Evolutionary conservation across 1,284 basidiomycete species (phyloP), one percentile per base, ranked within the genome.

Genomic region (Papiliotrema nemorosa): DNA sequence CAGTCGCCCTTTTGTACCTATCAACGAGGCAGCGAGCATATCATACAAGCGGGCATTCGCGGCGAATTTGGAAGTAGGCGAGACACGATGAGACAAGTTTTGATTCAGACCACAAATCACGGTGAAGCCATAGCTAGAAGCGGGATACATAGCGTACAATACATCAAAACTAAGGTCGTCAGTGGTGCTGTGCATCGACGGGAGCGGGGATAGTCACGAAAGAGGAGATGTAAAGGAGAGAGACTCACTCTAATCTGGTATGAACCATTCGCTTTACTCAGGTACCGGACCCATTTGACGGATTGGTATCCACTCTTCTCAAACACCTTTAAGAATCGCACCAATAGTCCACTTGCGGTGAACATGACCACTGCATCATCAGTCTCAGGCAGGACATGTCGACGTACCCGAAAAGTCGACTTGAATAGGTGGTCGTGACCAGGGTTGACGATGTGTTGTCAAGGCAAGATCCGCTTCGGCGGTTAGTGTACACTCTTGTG

Each of bases 311-410:
- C 89, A 70, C 81, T 84, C 80, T 92, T 96, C 78, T 98, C 96
- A 64, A 96, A 97, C 22, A 99, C 93, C 74, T 97, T 98, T 67
- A 99, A 76, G 80, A 97, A 99, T 42, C 94, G 83, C 16, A 99
- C 96, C 47, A 96, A 85, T 62, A 99, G 74, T 0, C 96, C 96
- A 7, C 92, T 97, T 5, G 93, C 82, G 0, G 94, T 97, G 75
- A 97, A 92, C 94, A 98, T 98, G 64, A 98, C 80, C 51, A 99
- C 94, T 77, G 92, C 84, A 22, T 10, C 18, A 25, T 44, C 13
- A 39, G 37, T 20, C 45, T 13, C 33, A 55, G 49, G 24, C 36
- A 9, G 18, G 21, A 5, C 36, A 3, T 24, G 3, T 16, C n/a
- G 6, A 52, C 67, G 44, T 24, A 73, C 73, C 73, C 25, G 72